Base-by-base conservation (phyloP, 176 grass and related monocot species). In the Canna indica region DNA sequence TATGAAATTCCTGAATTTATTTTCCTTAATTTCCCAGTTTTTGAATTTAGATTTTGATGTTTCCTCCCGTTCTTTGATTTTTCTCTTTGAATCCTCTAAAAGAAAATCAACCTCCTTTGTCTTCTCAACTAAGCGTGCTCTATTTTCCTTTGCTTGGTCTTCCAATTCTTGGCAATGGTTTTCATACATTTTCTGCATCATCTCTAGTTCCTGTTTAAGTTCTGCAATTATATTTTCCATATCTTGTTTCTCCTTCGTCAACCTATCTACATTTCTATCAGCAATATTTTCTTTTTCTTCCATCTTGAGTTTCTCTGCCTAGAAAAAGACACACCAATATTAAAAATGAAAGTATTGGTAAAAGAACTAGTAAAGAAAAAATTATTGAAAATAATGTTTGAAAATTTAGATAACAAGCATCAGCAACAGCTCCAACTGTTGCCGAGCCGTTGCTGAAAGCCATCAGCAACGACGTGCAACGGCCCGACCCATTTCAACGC, bases 21-120 rank as follows among this genome's bases (percentile, higher is more conserved):
- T 58, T 29, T 73, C 71, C 71, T 73, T 73, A 24, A 60, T 60
- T 14, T 27, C 25, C 71, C 71, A 73, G 4, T 59, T 73, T 61
- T 60, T 35, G 26, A 59, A 27, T 73, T 58, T 73, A 39, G 36
- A 59, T 73, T 73, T 54, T 45, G 71, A 59, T 44, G 53, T 33
- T 59, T 58, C 52, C 71, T 73, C 53, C 18, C 59, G 71, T 73
- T 73, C 71, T 44, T 73, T 58, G 44, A 73, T 73, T 27, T 45
- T 73, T 24, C 42, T 73, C 36, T 73, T 59, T 31, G 71, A 73
- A 58, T 73, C 53, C 29, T 36, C 34, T 29, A 73, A 25, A 45
- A 73, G 14, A 29, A 73, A 59, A 44, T 73, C 71, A 73, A 60
- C 52, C 33, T 73, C 34, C 54, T 73, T 73, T 60, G 54, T 73